Base-by-base conservation (phyloP, 1,284 basidiomycete genomes). In the Cryptococcus hybrid region DNA sequence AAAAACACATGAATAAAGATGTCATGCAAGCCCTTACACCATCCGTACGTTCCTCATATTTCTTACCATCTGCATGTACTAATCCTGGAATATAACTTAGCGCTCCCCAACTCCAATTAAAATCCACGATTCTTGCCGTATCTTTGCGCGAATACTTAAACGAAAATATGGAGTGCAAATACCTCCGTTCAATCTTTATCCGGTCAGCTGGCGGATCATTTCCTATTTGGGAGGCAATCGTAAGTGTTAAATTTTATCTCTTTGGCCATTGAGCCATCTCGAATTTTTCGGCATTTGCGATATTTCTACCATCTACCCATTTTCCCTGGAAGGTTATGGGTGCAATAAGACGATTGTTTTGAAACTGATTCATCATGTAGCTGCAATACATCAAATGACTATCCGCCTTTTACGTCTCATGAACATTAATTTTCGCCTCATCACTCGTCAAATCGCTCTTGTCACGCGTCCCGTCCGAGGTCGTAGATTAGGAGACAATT, bases 161-260 rank as follows among this genome's bases (percentile, higher is more conserved):
- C 69, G 74, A 9, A 69, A 71, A 1, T 88, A 84, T 70, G 83
- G 82, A 7, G 76, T 94, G n/a, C 74, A 77, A 47, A 85, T 88
- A 6, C 92, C 92, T 0, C 88, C 90, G 69, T 79, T 84, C 61
- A 96, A 96, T 68, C 82, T 84, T 3, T 85, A 86, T 5, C 89
- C 89, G 0, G 77, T 94, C 24, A 81, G 93, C 35, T 94, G 91
- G 89, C 83, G 88, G n/a, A 81, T 87, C 1, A 82, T 88, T 6
- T 82, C 84, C 52, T 79, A 80, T 11, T 80, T 95, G 58, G 84
- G 86, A 48, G 88, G 90, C 37, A 87, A 86, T 46, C 88, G 92
- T 91, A 77, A 63, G 89, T 83, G 30, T 30, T 30, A 30, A 3
- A 30, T 30, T 30, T 30, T 30, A 30, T 30, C 30, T 30, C 30